Percentiles rank a stretch among this genome's conserved stretches.
Conservation (phyloP, 495 filamentous ascomycete genomes). For the Aspergillus bertholletiae region DNA sequence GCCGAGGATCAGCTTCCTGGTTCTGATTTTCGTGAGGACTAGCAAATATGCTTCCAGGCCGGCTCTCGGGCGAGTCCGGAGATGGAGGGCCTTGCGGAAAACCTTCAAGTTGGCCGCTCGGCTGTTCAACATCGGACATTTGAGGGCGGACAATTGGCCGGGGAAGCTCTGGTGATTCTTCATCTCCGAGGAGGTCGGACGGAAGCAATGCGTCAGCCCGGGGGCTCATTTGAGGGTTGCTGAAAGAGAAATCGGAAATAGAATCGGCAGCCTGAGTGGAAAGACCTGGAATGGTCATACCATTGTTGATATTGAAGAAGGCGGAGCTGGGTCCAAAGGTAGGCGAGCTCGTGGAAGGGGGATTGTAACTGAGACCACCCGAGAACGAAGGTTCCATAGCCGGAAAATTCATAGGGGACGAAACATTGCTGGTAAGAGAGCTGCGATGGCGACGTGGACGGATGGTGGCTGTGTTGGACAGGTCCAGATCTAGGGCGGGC, state of each 20-base stretch:
- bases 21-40: conserved; percentile 66
- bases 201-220: conserved; percentile 75
- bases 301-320: conserved; percentile 61
- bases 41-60: conserved; percentile 60
- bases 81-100: conserved; percentile 60
- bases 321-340: conserved; percentile 44
- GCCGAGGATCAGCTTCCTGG: conserved; percentile 31
- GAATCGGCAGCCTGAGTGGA: conserved; percentile 38
- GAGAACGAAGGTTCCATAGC: conserved; percentile 35
- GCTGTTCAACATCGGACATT: conserved; percentile 36
- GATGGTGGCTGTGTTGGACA: conserved; percentile 37
- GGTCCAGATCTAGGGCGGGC: conserved; percentile 40
- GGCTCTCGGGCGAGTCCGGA: conserved; percentile 63
- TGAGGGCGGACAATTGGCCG: conserved; percentile 34
- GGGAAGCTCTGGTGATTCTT: conserved; percentile 60
- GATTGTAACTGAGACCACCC: conserved; percentile 40
- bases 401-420: conserved; percentile 42
- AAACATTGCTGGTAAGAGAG: conserved; percentile 47
- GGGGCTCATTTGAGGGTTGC: conserved; percentile 73
- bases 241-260: conserved; percentile 45
- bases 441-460: conserved; percentile 47
- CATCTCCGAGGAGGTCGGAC: conserved; percentile 74
- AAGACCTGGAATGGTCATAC: conserved; percentile 41
- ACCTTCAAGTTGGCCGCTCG: conserved; percentile 29
- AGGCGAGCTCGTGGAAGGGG: conserved; percentile 44